Evolutionary conservation across 2,329 filamentous ascomycete species (phyloP).

Genomic region (Ophiostoma sp.): DNA sequence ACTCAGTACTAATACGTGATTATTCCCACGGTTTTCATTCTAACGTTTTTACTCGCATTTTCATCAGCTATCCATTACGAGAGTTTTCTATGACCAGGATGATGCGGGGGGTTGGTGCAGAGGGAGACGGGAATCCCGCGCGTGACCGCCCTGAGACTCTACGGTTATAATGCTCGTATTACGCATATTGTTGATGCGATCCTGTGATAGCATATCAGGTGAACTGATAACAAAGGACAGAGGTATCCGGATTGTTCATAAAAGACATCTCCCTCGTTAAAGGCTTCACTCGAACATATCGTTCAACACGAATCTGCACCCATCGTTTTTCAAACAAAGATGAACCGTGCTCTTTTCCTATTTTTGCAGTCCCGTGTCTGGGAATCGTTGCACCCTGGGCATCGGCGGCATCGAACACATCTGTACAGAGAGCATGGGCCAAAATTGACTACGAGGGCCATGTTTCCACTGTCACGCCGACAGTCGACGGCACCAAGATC

Average conservation of each 20-base stretch:
- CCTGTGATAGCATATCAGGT: neutral
- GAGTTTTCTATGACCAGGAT: neutral
- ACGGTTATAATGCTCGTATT: neutral
- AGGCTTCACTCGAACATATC: neutral
- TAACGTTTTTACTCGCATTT: neutral
- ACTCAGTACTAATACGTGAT: too few relatives aligned
- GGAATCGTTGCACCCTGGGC: neutral
- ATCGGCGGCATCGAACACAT: neutral
- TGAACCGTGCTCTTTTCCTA: neutral
- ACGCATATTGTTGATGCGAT: slow-evolving; percentile 1
- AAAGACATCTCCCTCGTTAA: neutral
- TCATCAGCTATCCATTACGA: neutral
- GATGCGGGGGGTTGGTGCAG: neutral
- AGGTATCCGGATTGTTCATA: neutral
- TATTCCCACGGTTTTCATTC: too few relatives aligned
- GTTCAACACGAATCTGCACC: too few relatives aligned
- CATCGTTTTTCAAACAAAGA: neutral
- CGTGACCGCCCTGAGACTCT: neutral
- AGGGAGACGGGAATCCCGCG: neutral
- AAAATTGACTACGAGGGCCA: neutral
- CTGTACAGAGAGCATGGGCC: neutral
- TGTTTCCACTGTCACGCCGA: neutral
- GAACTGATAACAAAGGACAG: neutral
- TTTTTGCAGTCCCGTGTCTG: neutral
- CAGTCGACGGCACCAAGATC: neutral